Conservation (phyloP, 2,329 filamentous ascomycete genomes). For the Colletotrichum musicola region DNA sequence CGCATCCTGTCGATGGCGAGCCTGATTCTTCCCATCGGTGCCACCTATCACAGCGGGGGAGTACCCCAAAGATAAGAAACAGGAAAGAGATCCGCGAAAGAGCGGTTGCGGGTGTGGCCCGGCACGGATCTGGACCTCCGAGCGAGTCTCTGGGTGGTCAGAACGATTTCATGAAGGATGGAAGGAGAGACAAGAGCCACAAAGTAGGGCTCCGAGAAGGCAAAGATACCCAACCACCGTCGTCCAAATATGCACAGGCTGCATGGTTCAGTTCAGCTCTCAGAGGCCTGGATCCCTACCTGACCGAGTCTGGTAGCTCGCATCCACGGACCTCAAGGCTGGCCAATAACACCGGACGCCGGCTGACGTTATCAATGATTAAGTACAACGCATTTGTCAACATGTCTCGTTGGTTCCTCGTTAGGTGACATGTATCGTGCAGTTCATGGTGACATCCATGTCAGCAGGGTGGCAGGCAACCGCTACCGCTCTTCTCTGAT, state of each 20-base stretch:
- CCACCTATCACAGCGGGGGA: neutral
- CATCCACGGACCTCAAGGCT: neutral
- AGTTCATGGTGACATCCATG: conserved; percentile 11
- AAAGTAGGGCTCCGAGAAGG: neutral
- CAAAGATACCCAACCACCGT: conserved; percentile 11
- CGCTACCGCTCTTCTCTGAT: neutral
- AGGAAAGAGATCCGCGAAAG: neutral
- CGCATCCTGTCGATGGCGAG: conserved; percentile 4
- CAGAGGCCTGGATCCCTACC: conserved; percentile 16
- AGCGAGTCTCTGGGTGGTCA: neutral
- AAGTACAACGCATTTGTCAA: conserved; percentile 20
- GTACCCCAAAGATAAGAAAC: conserved; percentile 2
- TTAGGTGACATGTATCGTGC: conserved; percentile 12
- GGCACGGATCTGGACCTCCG: conserved; percentile 8
- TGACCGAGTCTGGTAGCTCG: conserved; percentile 3
- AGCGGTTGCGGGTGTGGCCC: neutral
- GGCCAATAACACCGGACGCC: conserved; percentile 8
- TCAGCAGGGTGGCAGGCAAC: conserved; percentile 10
- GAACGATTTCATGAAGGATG: neutral
- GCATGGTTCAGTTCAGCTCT: conserved; percentile 6
- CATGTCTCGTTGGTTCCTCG: neutral
- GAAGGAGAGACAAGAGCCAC: conserved; percentile 5
- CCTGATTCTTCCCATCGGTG: neutral
- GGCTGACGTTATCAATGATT: conserved; percentile 25
- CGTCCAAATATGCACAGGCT: conserved; percentile 8